phyloP scores from a whole-genome alignment of 1,139 yeast genomes.

The Casaregolazyma suthepensis region DNA sequence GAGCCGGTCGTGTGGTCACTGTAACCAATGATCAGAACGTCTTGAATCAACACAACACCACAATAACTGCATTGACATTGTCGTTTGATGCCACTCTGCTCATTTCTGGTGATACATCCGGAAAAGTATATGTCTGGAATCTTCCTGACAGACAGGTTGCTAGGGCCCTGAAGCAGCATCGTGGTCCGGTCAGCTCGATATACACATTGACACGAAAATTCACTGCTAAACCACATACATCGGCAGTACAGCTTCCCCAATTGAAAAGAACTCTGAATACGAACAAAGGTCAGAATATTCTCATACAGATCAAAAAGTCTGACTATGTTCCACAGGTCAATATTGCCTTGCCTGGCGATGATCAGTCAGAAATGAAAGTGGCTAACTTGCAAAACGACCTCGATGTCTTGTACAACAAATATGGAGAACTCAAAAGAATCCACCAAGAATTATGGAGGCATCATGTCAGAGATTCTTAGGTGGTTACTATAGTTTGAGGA shows the following conservation, averaged over 20 bases:
- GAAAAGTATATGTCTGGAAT: slow-evolving; percentile 66
- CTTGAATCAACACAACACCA: slow-evolving; percentile 24
- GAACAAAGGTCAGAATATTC: background rate
- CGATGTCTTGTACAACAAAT: slow-evolving; percentile 18
- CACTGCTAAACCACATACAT: slow-evolving; percentile 6
- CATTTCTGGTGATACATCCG: slow-evolving; percentile 67
- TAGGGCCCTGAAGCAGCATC: slow-evolving; percentile 54
- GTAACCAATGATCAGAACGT: slow-evolving; percentile 19
- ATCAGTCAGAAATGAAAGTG: slow-evolving; percentile 9
- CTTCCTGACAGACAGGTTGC: slow-evolving; percentile 71
- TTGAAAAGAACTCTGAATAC: slow-evolving; percentile 24
- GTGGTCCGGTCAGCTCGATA: slow-evolving; percentile 21
- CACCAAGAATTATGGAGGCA: slow-evolving; percentile 27
- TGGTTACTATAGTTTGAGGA: slow-evolving; percentile 3
- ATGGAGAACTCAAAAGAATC: slow-evolving; percentile 18
- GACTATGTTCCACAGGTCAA: background rate
- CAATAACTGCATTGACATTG: slow-evolving; percentile 49
- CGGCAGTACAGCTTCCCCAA: slow-evolving; percentile 21
- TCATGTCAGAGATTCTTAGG: slow-evolving; percentile 12
- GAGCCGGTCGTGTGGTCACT: slow-evolving; percentile 43
- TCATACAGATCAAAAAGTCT: background rate
- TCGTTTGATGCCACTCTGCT: slow-evolving; percentile 73
- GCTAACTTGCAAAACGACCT: slow-evolving; percentile 24
- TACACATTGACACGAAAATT: slow-evolving; percentile 10
- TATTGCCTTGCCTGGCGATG: background rate